Base-by-base conservation (phyloP, 345 rosid genomes). In the Laguncularia racemosa region DNA sequence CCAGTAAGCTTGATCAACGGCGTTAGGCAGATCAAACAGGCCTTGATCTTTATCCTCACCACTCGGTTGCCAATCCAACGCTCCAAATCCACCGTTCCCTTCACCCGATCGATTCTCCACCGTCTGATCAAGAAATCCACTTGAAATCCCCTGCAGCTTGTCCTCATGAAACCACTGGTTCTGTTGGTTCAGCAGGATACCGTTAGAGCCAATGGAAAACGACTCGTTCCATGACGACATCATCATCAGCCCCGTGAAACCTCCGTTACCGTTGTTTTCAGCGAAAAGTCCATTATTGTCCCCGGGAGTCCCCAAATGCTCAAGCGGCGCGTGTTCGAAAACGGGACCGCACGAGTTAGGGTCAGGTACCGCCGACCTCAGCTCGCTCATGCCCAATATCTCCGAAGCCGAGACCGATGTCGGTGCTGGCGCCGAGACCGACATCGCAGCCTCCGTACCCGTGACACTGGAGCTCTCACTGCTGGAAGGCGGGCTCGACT, bases 1-100 rank as follows among this genome's bases (percentile, higher is more conserved):
- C 98, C 98, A 92, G 84, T 84, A 89, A 4, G 81, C 69, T 57
- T 84, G 92, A 84, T 88, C 98, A 72, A 71, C 85, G 60, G 72
- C 20, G 72, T 23, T 71, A 5, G 92, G 77, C 47, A 91, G 78
- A 83, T 89, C 91, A 67, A 84, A 81, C 48, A 92, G 63, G 45
- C 70, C 74, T 44, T 80, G 93, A 74, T 83, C 89, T 4, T 33
- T 6, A 33, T 60, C 88, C 17, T 75, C 82, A 20, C 44, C 44
- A n/a, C 48, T 58, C 16, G 68, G 79, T 28, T 77, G 90, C 93
- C 98, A 92, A 76, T 92, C 98, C 82, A 86, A 74, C 69, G 81
- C 61, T 19, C 81, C 95, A 60, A 82, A 88, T 26, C 81, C 82
- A 62, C 74, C 82, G 56, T 62, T 62, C 26, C 14, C 62, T 33